Evolutionary conservation across 1,284 basidiomycete genomes (phyloP), one percentile per base, ranked within the genome.

Genomic region (Puccinia novopanici): DNA sequence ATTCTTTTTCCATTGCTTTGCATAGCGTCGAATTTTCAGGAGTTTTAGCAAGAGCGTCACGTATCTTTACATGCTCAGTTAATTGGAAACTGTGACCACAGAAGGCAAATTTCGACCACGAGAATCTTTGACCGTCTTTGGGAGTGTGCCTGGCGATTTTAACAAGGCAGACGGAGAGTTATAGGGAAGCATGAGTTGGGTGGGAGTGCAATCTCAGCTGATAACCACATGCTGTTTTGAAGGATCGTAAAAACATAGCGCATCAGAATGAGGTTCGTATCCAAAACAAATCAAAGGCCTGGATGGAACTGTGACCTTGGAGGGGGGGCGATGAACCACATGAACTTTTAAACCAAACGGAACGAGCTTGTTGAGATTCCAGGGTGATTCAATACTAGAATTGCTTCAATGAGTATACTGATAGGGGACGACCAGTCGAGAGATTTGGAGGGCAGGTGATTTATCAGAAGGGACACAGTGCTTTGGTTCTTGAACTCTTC

Each of bases 281-380:
- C 59, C 59, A 30, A 76, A 42, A 54, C 27, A 67, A 2, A 65
- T 24, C 2, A 76, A 45, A 0, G 73, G 73, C 34, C 48, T 6
- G 22, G 70, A 54, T 1, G 70, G 70, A 3, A 34, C 3, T 5
- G 48, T 12, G 27, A 71, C 27, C 34, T 71, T 71, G 8, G 68
- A 71, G 54, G 72, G 27, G 22, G 52, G 54, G 2, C 15, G 5
- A 10, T 50, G 48, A 72, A 24, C n/a, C 4, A 75, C 73, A 59
- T 40, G 24, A 1, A 75, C 75, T 30, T 65, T 76, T 4, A 76
- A n/a, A 1, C 75, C 75, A 65, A 67, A 67, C 40, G 74, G 74
- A 48, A 75, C n/a, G 3, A 67, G 9, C 17, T 63, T 3, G 19
- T 45, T 75, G 13, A 75, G 6, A 13, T 75, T 24, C 12, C 57